Evolutionary conservation across 345 rosid species (phyloP).

Genomic region (Rhodomyrtus tomentosa): DNA sequence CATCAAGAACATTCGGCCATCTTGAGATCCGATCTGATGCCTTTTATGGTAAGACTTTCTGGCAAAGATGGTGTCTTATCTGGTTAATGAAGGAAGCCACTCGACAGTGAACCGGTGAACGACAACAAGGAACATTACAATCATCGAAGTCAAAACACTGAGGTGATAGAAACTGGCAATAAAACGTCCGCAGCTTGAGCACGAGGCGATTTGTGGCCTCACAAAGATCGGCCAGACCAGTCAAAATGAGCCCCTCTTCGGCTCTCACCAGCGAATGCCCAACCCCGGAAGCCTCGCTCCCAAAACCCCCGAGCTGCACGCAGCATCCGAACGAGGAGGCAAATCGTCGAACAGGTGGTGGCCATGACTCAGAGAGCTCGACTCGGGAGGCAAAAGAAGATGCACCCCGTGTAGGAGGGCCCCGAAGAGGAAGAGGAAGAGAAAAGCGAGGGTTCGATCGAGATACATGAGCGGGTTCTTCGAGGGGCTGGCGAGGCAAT

Average conservation of each 20-base stretch:
- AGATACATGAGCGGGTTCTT: slow-evolving; percentile 13
- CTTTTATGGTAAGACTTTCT: neutral
- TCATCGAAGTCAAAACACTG: neutral
- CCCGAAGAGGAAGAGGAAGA: slow-evolving; percentile 14
- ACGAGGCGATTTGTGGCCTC: neutral
- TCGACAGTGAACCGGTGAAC: neutral
- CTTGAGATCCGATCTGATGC: neutral
- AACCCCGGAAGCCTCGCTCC: neutral
- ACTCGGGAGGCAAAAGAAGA: slow-evolving; percentile 9
- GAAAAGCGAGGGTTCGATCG: slow-evolving; percentile 16
- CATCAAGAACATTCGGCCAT: neutral
- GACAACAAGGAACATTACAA: neutral
- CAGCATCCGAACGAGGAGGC: neutral
- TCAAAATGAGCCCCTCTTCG: neutral
- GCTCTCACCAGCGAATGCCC: neutral
- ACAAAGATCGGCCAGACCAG: neutral
- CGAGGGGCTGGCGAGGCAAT: slow-evolving; percentile 26
- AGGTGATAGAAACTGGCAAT: neutral
- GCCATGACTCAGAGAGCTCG: slow-evolving; percentile 20
- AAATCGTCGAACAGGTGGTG: slow-evolving; percentile 8
- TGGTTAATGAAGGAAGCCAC: neutral
- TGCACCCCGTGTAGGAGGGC: neutral
- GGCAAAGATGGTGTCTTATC: neutral
- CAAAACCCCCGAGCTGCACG: neutral
- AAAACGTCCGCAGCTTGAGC: neutral